phyloP scores from a whole-genome alignment of 495 filamentous ascomycete genomes.

The Penicillium cosmopolitanum region DNA sequence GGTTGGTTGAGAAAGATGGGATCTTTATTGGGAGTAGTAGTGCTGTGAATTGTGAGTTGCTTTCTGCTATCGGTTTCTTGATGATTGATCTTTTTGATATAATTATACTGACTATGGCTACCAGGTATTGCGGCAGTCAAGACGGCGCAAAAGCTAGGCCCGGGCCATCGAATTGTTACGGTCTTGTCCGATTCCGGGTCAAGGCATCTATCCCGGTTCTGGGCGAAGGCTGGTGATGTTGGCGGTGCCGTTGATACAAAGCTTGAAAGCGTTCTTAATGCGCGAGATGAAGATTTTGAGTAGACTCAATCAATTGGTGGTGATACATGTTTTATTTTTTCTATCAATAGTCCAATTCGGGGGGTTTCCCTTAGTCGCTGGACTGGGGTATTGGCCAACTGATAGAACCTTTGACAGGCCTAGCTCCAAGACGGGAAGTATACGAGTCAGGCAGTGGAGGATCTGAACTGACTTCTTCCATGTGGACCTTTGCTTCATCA shows the following conservation, averaged over 20 bases:
- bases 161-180: conserved; percentile 83
- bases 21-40: conserved; percentile 93
- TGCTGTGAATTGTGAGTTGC: conserved; percentile 85
- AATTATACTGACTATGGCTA: conserved; percentile 8
- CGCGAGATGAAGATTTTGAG: conserved; percentile 39
- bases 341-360: not conserved
- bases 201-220: conserved; percentile 92
- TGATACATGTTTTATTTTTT: conserved; percentile 3
- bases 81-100: not conserved
- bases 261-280: conserved; percentile 56
- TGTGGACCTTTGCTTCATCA: not conserved
- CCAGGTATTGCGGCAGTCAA: conserved; percentile 80
- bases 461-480: not conserved
- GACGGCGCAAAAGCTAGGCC: conserved; percentile 73
- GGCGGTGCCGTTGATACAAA: conserved; percentile 58
- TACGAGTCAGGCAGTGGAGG: not conserved
- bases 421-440: not conserved
- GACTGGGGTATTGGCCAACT: not conserved
- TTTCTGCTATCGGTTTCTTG: not conserved
- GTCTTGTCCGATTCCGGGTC: conserved; percentile 90
- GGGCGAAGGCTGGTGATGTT: conserved; percentile 77
- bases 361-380: not conserved
- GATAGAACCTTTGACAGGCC: not conserved
- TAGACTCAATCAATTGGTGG: conserved; percentile 18
- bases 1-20: conserved; percentile 94